Evolutionary conservation across 139 green algal species (phyloP).

Genomic region (Chlorokybus atmophyticus): DNA sequence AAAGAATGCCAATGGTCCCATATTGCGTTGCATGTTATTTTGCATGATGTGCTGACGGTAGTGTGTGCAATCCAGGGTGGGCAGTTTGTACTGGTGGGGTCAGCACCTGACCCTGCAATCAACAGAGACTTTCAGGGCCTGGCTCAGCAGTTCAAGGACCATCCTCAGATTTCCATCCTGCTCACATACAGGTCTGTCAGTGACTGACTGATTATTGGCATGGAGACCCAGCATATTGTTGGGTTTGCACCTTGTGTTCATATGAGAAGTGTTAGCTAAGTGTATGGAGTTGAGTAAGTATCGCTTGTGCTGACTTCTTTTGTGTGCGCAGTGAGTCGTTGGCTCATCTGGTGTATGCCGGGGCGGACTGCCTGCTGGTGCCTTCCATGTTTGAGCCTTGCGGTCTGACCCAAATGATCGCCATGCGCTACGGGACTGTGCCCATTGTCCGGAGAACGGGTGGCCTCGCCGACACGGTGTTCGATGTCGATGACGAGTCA

Average conservation of each 20-base stretch:
- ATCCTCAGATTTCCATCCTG: too few species aligned
- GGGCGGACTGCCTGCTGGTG: conserved; percentile 80
- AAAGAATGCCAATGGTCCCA: too few species aligned
- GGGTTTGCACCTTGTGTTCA: too few species aligned
- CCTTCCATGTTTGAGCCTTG: conserved; percentile 94
- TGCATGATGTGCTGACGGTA: background rate
- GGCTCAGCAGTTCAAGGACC: too few species aligned
- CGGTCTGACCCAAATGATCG: conserved; percentile 81
- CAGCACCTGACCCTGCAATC: conserved; percentile 40
- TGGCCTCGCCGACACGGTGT: conserved; percentile 36
- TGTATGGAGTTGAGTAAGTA: too few species aligned
- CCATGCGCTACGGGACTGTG: conserved; percentile 48
- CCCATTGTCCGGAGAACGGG: conserved; percentile 19
- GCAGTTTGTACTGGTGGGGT: conserved; percentile 86
- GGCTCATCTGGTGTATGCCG: conserved; percentile 76
- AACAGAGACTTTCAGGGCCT: conserved; percentile 62
- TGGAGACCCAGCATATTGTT: too few species aligned
- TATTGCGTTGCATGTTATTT: too few species aligned
- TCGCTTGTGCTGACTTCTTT: too few species aligned
- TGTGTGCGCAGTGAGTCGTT: conserved; percentile 71
- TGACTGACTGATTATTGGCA: too few species aligned
- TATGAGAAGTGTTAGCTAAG: too few species aligned
- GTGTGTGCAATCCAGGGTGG: conserved; percentile 36
- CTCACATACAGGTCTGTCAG: too few species aligned
- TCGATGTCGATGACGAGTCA: conserved; percentile 30